phyloP scores from a whole-genome alignment of 495 filamentous ascomycete genomes.

The Penicillium alfredii region DNA sequence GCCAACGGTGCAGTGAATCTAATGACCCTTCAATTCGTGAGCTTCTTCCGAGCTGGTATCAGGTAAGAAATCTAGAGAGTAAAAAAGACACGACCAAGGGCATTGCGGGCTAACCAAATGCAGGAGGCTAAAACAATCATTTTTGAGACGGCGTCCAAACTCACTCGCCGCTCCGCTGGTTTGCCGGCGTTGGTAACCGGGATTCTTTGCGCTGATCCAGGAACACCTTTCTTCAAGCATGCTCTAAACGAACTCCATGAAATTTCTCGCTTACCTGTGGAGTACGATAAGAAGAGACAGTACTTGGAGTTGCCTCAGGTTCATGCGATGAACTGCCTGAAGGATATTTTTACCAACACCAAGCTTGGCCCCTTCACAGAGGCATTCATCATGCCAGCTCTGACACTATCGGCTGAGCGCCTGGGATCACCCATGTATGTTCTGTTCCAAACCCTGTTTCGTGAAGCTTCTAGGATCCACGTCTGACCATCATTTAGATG shows the following conservation, averaged over 20 bases:
- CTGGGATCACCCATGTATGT: conserved; percentile 57
- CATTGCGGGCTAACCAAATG: conserved; percentile 25
- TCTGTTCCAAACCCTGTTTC: too few relatives aligned
- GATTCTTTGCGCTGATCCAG: conserved; percentile 49
- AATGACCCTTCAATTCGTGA: conserved; percentile 36
- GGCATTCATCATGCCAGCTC: conserved; percentile 58
- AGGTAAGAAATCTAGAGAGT: too few relatives aligned
- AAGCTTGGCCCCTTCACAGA: conserved; percentile 60
- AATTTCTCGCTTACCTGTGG: conserved; percentile 52
- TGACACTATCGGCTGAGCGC: conserved; percentile 68
- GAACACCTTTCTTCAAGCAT: conserved; percentile 40
- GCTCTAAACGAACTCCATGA: conserved; percentile 48
- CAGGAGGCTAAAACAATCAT: conserved; percentile 60
- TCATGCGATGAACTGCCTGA: conserved; percentile 86
- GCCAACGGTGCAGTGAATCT: conserved; percentile 52
- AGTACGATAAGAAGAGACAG: conserved; percentile 34
- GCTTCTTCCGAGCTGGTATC: conserved; percentile 53
- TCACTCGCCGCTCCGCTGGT: conserved; percentile 85
- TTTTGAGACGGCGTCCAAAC: conserved; percentile 62
- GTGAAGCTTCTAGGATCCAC: too few relatives aligned
- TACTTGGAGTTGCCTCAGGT: conserved; percentile 76
- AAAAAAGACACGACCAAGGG: too few relatives aligned
- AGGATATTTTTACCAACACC: conserved; percentile 78
- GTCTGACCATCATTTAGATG: conserved; percentile 50
- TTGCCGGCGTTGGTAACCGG: conserved; percentile 79